Conservation (phyloP, 495 filamentous ascomycete genomes). For the Hamigera avellanea region DNA sequence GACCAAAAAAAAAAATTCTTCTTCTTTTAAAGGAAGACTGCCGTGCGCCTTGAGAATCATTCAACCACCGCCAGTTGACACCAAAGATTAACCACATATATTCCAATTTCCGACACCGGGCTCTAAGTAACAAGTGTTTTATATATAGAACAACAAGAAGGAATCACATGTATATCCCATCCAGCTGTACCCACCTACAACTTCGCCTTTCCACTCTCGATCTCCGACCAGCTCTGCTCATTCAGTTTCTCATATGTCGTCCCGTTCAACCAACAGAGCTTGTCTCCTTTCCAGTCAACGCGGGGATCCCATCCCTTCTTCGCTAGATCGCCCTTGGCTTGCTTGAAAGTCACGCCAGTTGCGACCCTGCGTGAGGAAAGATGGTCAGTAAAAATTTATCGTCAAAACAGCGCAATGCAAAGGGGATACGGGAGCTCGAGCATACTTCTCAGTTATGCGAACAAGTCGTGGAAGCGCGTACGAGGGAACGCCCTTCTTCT, state of each 20-base stretch:
- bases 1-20: too few relatives aligned
- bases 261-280: slow-evolving; percentile 37
- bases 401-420: too few relatives aligned
- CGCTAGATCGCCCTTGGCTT: slow-evolving; percentile 35
- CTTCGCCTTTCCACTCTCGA: slow-evolving; percentile 35
- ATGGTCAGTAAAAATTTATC: neutral
- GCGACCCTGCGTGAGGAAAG: slow-evolving; percentile 22
- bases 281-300: slow-evolving; percentile 24
- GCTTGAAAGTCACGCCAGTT: slow-evolving; percentile 41
- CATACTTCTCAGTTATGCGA: slow-evolving; percentile 38
- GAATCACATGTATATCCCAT: too few relatives aligned
- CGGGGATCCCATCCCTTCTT: slow-evolving; percentile 36
- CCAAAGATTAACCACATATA: too few relatives aligned
- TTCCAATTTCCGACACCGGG: too few relatives aligned
- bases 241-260: slow-evolving; percentile 29
- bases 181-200: slow-evolving; percentile 13
- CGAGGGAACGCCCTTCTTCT: slow-evolving; percentile 36
- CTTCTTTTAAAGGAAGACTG: too few relatives aligned
- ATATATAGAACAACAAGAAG: too few relatives aligned
- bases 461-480: slow-evolving; percentile 39
- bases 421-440: slow-evolving; percentile 1
- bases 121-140: too few relatives aligned
- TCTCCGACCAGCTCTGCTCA: slow-evolving; percentile 26
- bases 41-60: too few relatives aligned
- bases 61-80: too few relatives aligned